Percentiles rank a stretch among this genome's conserved stretches.
Conservation (phyloP, 495 filamentous ascomycete species). For the Trichoderma gamsii region DNA sequence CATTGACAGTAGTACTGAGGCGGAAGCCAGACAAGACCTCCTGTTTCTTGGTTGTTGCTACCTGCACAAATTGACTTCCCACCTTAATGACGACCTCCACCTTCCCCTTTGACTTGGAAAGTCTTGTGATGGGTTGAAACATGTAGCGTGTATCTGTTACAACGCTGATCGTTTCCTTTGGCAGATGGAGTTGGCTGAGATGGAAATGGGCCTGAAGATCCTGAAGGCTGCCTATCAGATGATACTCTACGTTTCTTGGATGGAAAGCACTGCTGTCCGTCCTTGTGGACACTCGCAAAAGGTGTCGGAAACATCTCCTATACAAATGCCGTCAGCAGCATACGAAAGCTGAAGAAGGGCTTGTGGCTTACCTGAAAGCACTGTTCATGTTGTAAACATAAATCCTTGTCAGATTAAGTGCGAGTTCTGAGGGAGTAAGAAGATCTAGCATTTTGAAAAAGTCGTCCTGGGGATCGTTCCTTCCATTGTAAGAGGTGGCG, state of each 20-base stretch:
- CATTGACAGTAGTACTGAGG: conserved; percentile 56
- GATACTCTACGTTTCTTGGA: conserved; percentile 54
- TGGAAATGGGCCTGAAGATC: conserved; percentile 61
- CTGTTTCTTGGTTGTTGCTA: conserved; percentile 60
- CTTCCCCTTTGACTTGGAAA: conserved; percentile 60
- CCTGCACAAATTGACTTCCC: conserved; percentile 60
- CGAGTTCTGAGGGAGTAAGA: conserved; percentile 53
- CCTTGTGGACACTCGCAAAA: conserved; percentile 49
- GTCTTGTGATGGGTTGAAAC: conserved; percentile 56
- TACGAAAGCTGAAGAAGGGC: not conserved
- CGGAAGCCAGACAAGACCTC: conserved; percentile 53
- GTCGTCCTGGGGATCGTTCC: conserved; percentile 54
- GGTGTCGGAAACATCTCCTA: conserved; percentile 56
- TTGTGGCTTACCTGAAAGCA: conserved; percentile 40
- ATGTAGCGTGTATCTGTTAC: conserved; percentile 56
- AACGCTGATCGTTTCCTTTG: conserved; percentile 61
- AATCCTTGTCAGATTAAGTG: conserved; percentile 47
- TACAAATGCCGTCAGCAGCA: not conserved
- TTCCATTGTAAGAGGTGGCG: conserved; percentile 58
- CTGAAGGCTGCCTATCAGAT: conserved; percentile 52
- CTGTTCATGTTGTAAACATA: conserved; percentile 69
- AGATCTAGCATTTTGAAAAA: conserved; percentile 51
- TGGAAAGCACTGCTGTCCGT: conserved; percentile 50
- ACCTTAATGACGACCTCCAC: conserved; percentile 61
- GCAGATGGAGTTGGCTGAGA: conserved; percentile 54